A percentile compares a stretch with the other conserved stretches of the same genome.
phyloP scores from a whole-genome alignment of 1,139 yeast genomes.

The Arxiozyma heterogenica region DNA sequence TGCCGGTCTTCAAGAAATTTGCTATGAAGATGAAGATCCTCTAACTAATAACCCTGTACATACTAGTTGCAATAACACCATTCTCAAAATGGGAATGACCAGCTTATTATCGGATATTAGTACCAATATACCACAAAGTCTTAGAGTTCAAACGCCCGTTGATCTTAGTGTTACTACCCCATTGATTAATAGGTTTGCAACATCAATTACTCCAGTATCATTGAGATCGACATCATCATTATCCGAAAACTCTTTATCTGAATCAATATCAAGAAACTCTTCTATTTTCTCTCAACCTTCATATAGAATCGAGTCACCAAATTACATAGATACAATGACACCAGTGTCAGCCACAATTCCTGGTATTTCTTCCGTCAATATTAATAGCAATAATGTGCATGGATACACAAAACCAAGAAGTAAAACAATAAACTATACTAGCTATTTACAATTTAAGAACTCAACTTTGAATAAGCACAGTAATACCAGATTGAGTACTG shows the following conservation, averaged over 20 bases:
- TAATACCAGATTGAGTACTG: not conserved
- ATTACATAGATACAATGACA: constrained; percentile 8
- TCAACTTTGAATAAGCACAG: not conserved
- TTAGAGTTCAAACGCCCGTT: constrained; percentile 3
- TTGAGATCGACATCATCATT: constrained; percentile 5
- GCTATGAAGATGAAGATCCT: constrained; percentile 3
- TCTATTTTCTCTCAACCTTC: constrained; percentile 8
- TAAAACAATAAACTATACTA: constrained; percentile 1
- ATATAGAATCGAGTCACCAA: constrained; percentile 8
- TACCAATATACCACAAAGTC: not conserved
- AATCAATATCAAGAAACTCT: constrained; percentile 4
- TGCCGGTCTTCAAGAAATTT: constrained; percentile 9
- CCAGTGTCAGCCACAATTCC: constrained; percentile 8
- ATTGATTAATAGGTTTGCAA: not conserved
- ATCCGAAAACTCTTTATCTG: constrained; percentile 5
- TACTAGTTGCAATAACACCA: not conserved
- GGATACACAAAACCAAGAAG: not conserved
- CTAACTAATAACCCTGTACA: not conserved
- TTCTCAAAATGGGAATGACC: not conserved
- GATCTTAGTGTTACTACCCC: not conserved
- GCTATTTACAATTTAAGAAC: constrained; percentile 1
- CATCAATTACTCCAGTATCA: constrained; percentile 2
- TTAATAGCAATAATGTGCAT: not conserved
- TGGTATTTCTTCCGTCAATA: constrained; percentile 1
- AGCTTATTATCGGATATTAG: not conserved